Evolutionary conservation across 768 basidiomycete genomes (phyloP), one percentile per base, ranked within the genome.

Genomic region (Mycena maculata): DNA sequence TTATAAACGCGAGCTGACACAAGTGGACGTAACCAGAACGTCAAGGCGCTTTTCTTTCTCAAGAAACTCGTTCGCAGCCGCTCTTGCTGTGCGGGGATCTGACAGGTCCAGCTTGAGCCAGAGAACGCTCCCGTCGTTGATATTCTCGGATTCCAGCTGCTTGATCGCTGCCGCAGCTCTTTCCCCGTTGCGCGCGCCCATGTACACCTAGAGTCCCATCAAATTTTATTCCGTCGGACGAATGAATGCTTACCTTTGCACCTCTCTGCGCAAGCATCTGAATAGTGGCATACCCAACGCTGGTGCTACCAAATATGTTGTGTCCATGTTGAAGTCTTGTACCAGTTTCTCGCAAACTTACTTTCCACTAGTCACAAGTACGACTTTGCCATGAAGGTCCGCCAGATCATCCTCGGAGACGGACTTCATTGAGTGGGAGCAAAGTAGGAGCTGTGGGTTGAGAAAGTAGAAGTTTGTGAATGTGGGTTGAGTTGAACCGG

Each of bases 281-380:
- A 6, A 79, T 74, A 2, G 78, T 82, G 0, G 74, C 76, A 56
- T 74, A 80, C 1, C 81, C 81, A 20, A 82, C 73, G 16, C 81
- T 81, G 20, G 73, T 68, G 52, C 79, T 81, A n/a, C n/a, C n/a
- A 47, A 1, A n/a, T 12, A 7, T 73, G 78, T 62, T 53, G 82
- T 79, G 22, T 52, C 33, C 20, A 18, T 2, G 28, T 11, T 10
- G 3, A 15, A 30, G 2, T 49, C 9, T 27, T 25, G 48, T 18
- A 28, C 9, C 18, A 10, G 31, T 15, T 20, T 28, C 4, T 10
- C n/a, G n/a, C n/a, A n/a, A 15, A 56, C 55, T 39, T 20, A 56
- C 55, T 56, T 84, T 59, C 84, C 85, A 13, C 86, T 86, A 1
- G 84, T 85, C 41, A 87, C 83, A 28, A 87, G 72, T 2, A 77